phyloP scores from a whole-genome alignment of 208 protist species.

The Leishmania major region DNA sequence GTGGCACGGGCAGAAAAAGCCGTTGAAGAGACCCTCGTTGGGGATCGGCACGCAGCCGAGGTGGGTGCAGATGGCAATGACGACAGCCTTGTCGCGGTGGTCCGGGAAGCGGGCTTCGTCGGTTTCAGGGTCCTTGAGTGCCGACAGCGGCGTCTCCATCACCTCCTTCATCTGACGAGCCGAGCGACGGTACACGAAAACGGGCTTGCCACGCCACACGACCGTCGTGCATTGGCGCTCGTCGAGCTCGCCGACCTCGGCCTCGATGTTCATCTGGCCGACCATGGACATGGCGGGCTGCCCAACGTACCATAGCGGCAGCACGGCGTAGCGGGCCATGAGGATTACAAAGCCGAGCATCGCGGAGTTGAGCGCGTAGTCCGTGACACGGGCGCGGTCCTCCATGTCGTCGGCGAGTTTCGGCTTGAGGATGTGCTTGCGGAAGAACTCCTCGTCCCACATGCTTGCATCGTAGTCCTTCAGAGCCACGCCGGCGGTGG shows the following conservation, averaged over 20 bases:
- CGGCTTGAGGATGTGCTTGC: constrained; percentile 92
- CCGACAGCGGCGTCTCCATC: constrained; percentile 67
- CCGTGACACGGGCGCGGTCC: constrained; percentile 83
- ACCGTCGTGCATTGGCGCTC: constrained; percentile 93
- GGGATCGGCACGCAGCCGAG: constrained; percentile 98
- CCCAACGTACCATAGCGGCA: constrained; percentile 87
- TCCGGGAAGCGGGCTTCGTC: constrained; percentile 93
- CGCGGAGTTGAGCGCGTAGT: constrained; percentile 88
- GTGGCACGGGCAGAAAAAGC: constrained; percentile 99
- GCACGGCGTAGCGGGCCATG: constrained; percentile 80
- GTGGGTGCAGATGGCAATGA: constrained; percentile 99
- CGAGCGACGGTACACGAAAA: constrained; percentile 98
- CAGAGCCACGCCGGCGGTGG: constrained; percentile 75
- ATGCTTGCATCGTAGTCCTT: constrained; percentile 88
- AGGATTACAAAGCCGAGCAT: constrained; percentile 86
- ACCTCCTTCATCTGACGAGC: constrained; percentile 94
- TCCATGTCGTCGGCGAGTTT: constrained; percentile 81
- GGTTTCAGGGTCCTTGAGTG: constrained; percentile 96
- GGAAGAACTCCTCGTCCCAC: constrained; percentile 93
- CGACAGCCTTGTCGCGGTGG: constrained; percentile 93
- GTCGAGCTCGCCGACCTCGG: constrained; percentile 94
- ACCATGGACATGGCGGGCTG: constrained; percentile 93
- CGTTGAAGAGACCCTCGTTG: constrained; percentile 96
- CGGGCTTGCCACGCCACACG: constrained; percentile 98
- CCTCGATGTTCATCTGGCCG: constrained; percentile 97